Evolutionary conservation across 2,329 filamentous ascomycete genomes (phyloP).

Genomic region (Epichloe coenophiala): DNA sequence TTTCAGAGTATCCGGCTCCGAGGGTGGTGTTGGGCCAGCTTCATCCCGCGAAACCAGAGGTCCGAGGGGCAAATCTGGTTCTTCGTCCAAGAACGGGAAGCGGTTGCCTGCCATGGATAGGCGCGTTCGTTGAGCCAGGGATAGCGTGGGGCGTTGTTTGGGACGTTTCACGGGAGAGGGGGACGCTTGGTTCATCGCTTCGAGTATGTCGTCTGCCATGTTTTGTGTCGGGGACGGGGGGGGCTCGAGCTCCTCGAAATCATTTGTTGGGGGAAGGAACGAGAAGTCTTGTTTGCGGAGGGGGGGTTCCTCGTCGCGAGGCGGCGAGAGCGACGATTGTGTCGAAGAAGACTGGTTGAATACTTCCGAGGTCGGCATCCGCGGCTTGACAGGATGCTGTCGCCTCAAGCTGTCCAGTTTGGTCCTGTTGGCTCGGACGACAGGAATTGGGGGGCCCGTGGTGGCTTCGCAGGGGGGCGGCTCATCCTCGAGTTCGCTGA

Average conservation of each 20-base stretch:
- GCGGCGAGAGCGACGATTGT: background rate
- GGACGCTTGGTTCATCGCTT: slow-evolving; percentile 39
- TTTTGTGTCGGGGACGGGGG: slow-evolving; percentile 30
- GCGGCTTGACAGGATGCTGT: slow-evolving; percentile 15
- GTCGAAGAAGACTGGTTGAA: slow-evolving; percentile 5
- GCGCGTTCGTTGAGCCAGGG: slow-evolving; percentile 66
- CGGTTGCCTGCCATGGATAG: slow-evolving; percentile 61
- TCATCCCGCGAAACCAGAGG: slow-evolving; percentile 3
- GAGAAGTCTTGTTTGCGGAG: background rate
- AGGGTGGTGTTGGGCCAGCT: background rate
- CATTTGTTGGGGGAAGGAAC: background rate
- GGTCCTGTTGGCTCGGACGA: slow-evolving; percentile 13
- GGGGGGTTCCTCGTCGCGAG: background rate
- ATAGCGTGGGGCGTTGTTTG: slow-evolving; percentile 40
- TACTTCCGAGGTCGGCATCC: slow-evolving; percentile 12
- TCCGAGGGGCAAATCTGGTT: slow-evolving; percentile 12
- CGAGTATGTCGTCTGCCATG: slow-evolving; percentile 43
- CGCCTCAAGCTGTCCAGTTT: slow-evolving; percentile 10
- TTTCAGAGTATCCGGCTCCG: background rate
- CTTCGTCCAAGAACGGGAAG: slow-evolving; percentile 18
- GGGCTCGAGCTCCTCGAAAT: background rate
- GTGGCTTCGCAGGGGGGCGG: slow-evolving; percentile 7
- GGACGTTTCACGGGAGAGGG: slow-evolving; percentile 40
- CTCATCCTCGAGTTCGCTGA: slow-evolving; percentile 41
- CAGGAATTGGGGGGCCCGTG: slow-evolving; percentile 7